Evolutionary conservation across 2,329 filamentous ascomycete species (phyloP).

Genomic region (Exophiala calicioides): DNA sequence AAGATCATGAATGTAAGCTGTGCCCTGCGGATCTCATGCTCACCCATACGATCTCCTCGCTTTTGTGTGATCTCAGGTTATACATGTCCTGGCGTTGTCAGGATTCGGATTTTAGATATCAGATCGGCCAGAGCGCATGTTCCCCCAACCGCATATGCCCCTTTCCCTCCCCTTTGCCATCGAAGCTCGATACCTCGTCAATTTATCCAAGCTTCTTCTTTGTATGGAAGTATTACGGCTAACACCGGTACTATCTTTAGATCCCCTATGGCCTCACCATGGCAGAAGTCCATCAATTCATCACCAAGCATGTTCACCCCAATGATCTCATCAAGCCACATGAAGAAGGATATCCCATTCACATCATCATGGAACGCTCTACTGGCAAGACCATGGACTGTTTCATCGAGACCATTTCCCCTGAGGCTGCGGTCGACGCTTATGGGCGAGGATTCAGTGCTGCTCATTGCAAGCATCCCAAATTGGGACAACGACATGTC

Average conservation of each 20-base stretch:
- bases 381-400: conserved; percentile 60
- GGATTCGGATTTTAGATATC: background rate
- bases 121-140: background rate
- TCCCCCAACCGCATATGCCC: conserved; percentile 21
- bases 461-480: conserved; percentile 40
- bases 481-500: conserved; percentile 52
- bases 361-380: conserved; percentile 59
- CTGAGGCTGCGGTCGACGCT: conserved; percentile 42
- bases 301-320: conserved; percentile 45
- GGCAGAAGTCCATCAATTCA: conserved; percentile 50
- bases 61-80: background rate
- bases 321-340: conserved; percentile 29
- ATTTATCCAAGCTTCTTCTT: too few species aligned
- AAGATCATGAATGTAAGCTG: conserved; percentile 38
- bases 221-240: too few species aligned
- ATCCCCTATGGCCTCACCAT: conserved; percentile 55
- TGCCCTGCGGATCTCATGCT: background rate
- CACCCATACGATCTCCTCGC: too few species aligned
- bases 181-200: too few species aligned
- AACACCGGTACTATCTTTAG: conserved; percentile 24
- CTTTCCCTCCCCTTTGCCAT: background rate
- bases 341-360: conserved; percentile 48
- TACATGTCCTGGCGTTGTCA: background rate
- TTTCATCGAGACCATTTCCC: conserved; percentile 49
- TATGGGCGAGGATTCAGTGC: conserved; percentile 39